Percentiles rank a stretch among this genome's conserved stretches.
Evolutionary conservation across 441 rosid species (phyloP).

Genomic region (Isatis lusitanica): DNA sequence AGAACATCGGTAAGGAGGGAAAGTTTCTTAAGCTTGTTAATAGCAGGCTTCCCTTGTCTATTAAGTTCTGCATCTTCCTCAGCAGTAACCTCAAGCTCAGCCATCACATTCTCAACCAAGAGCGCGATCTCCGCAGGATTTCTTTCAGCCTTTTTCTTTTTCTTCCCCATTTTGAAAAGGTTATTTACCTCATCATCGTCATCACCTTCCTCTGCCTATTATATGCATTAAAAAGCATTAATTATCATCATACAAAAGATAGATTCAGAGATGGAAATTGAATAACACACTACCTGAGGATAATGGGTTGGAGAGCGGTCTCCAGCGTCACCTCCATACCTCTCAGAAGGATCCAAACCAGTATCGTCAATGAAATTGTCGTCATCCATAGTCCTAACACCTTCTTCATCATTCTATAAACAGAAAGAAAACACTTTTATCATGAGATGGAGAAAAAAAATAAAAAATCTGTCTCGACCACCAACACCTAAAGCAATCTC

Average conservation of each 20-base stretch:
- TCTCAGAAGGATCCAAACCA: constrained; percentile 82
- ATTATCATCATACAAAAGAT: constrained; percentile 7
- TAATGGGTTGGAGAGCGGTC: constrained; percentile 76
- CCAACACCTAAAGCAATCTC: background rate
- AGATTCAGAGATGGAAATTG: background rate
- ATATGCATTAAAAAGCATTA: background rate
- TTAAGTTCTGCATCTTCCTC: constrained; percentile 95
- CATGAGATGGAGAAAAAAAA: background rate
- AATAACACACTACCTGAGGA: constrained; percentile 28
- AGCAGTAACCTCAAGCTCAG: constrained; percentile 95
- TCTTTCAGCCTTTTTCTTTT: constrained; percentile 80
- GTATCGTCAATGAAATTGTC: constrained; percentile 92
- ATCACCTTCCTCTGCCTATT: constrained; percentile 89
- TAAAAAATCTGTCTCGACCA: background rate
- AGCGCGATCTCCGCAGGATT: constrained; percentile 93
- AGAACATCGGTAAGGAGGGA: constrained; percentile 93
- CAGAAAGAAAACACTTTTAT: background rate
- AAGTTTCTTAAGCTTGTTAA: constrained; percentile 91
- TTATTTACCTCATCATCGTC: constrained; percentile 89
- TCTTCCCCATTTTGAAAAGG: constrained; percentile 88
- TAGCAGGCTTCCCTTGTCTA: constrained; percentile 85
- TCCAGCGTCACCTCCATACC: constrained; percentile 66
- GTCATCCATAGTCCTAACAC: constrained; percentile 83
- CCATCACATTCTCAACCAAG: constrained; percentile 91
- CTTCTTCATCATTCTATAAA: constrained; percentile 84